phyloP scores from a whole-genome alignment of 2,329 filamentous ascomycete genomes.

The Cladosporium velox region DNA sequence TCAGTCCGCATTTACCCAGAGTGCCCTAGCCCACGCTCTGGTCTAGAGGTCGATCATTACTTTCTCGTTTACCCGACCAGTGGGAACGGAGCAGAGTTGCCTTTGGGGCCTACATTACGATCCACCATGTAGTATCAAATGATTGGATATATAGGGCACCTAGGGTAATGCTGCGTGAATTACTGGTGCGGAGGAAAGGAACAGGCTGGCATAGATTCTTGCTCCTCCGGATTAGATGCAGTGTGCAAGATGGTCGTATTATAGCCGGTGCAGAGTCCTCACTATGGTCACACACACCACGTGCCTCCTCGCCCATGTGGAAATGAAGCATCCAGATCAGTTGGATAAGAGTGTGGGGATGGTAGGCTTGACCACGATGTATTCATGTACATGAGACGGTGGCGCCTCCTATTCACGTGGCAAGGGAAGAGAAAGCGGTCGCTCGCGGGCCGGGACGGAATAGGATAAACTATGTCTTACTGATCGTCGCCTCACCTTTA shows the following conservation, averaged over 20 bases:
- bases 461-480: background rate
- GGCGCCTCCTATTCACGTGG: background rate
- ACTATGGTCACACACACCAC: background rate
- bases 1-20: constrained; percentile 10
- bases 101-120: background rate
- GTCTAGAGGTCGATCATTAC: background rate
- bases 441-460: background rate
- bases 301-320: background rate
- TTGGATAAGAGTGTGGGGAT: background rate
- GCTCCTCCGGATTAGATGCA: background rate
- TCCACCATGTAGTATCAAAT: background rate
- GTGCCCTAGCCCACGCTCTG: background rate
- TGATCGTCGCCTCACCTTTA: background rate
- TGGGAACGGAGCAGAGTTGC: background rate
- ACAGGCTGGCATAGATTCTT: background rate
- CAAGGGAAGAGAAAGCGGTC: background rate
- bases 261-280: background rate
- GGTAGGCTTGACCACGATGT: background rate
- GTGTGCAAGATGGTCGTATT: background rate
- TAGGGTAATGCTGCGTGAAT: background rate
- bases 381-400: background rate
- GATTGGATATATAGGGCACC: background rate
- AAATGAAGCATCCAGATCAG: background rate
- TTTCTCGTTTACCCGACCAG: background rate
- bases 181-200: background rate